A percentile compares a stretch with the other conserved stretches of the same genome.
Evolutionary conservation across 768 basidiomycete species (phyloP).

Genomic region (Collybiopsis luxurians): DNA sequence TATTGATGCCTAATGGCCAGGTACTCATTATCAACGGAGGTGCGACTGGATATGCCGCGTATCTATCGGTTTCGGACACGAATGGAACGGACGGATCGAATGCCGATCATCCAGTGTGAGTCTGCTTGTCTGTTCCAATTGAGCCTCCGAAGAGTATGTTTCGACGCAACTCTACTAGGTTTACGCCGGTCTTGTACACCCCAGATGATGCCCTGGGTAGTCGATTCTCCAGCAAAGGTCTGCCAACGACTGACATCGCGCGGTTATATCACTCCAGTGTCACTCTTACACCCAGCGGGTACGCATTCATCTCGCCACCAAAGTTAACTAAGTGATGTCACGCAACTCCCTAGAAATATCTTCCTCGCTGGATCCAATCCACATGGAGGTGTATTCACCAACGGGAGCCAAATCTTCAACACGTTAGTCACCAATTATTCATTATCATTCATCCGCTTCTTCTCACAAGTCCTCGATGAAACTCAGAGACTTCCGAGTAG

Average conservation of each 20-base stretch:
- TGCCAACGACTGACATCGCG: slow-evolving; percentile 25
- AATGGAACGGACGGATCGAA: slow-evolving; percentile 38
- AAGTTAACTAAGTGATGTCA: background rate
- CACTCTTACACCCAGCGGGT: slow-evolving; percentile 29
- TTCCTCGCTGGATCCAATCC: slow-evolving; percentile 28
- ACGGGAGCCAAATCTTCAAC: slow-evolving; percentile 16
- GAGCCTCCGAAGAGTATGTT: too few relatives aligned
- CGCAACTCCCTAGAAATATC: slow-evolving; percentile 8
- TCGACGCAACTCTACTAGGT: too few relatives aligned
- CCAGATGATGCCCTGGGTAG: slow-evolving; percentile 30
- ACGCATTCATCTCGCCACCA: slow-evolving; percentile 13
- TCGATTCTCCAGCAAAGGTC: slow-evolving; percentile 32
- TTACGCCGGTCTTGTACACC: slow-evolving; percentile 40
- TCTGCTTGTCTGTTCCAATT: slow-evolving; percentile 16
- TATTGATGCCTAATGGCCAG: slow-evolving; percentile 52
- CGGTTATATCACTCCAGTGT: slow-evolving; percentile 34
- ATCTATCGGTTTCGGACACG: slow-evolving; percentile 18
- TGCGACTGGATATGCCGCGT: slow-evolving; percentile 24
- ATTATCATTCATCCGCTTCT: too few relatives aligned
- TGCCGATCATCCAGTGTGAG: slow-evolving; percentile 46
- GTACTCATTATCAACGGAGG: slow-evolving; percentile 53
- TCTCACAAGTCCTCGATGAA: too few relatives aligned
- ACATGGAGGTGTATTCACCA: slow-evolving; percentile 28
- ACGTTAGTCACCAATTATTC: too few relatives aligned
- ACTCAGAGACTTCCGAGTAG: slow-evolving; percentile 26